Base-by-base conservation (phyloP, 2,329 filamentous ascomycete genomes). In the Fusarium nematophilum region DNA sequence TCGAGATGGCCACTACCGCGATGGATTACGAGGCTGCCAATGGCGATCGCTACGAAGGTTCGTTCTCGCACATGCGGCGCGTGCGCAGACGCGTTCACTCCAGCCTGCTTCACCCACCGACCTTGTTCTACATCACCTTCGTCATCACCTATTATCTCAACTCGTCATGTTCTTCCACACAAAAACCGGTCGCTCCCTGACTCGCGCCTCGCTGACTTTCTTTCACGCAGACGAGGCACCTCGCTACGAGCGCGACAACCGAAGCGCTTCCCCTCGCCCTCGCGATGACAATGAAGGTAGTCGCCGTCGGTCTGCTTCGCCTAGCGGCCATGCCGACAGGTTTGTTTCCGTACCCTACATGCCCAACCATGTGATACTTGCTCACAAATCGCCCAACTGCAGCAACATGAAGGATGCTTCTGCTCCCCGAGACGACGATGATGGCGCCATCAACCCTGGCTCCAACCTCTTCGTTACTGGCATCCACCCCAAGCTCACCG, bases 391-490 rank as follows among this genome's bases (percentile, higher is more conserved):
- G 36, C 23, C 7, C 11, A 29, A 10, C 13, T 38, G 11, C 50
- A 81, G 80, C 68, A 78, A 77, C 57, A 76, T 79, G 52, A 86
- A 86, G 71, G 84, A 84, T 49, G 80, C 83, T 38, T 80, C 81
- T 53, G 81, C 78, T 64, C 75, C 75, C 57, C 76, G 75, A 62
- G 80, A 81, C 33, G 92, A 86, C 59, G 92, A 96, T 69, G 90
- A 92, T 70, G 90, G 90, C 68, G 90, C 93, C 62, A 75, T 90
- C 73, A 99, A 99, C 80, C 91, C 93, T 62, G 95, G 95, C 69
- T 97, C 95, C 67, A 99, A 99, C 82, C 90, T 99, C 57, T 99
- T 99, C 77, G 95, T 99, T 66, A 99, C 95, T 63, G 95, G 95
- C 69, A 99, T 99, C 66, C 93, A 98, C 76, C 95, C 95, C 53